Evolutionary conservation across 306 rosid species (phyloP).

Genomic region (Comarum palustre): DNA sequence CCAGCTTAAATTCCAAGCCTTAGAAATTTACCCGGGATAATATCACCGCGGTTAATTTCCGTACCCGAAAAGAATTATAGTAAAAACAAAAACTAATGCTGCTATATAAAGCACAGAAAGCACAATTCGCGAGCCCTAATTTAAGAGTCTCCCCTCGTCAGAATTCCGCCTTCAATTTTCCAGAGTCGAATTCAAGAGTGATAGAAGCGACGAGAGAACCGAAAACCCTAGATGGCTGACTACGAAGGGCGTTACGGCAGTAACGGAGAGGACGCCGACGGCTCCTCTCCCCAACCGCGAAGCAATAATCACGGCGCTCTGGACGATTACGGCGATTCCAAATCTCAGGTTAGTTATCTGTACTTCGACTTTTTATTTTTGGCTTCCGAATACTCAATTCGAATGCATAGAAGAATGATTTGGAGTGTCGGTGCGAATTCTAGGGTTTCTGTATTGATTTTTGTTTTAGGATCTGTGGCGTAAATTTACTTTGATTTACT

Average conservation of each 20-base stretch:
- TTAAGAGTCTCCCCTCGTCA: not conserved
- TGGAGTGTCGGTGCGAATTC: not conserved
- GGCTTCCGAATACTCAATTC: not conserved
- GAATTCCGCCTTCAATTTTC: not conserved
- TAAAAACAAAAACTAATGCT: too few relatives aligned
- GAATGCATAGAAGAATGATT: not conserved
- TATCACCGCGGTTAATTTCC: too few relatives aligned
- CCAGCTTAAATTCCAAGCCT: not conserved
- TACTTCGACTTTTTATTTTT: not conserved
- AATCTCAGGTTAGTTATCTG: conserved; percentile 46
- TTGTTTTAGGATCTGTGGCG: not conserved
- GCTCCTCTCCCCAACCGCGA: conserved; percentile 58
- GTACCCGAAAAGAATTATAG: too few relatives aligned
- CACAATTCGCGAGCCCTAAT: conserved; percentile 31
- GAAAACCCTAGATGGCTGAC: conserved; percentile 55
- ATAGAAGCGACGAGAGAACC: not conserved
- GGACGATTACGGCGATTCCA: conserved; percentile 62
- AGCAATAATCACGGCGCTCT: conserved; percentile 37
- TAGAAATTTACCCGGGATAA: too few relatives aligned
- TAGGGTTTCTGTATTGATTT: not conserved
- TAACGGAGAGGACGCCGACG: conserved; percentile 57
- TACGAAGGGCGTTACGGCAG: conserved; percentile 74
- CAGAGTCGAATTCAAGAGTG: conserved; percentile 5
- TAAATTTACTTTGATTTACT: not conserved
- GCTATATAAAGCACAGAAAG: conserved; percentile 9